Conservation (phyloP, 2,329 filamentous ascomycete genomes). For the Knufia fluminis region DNA sequence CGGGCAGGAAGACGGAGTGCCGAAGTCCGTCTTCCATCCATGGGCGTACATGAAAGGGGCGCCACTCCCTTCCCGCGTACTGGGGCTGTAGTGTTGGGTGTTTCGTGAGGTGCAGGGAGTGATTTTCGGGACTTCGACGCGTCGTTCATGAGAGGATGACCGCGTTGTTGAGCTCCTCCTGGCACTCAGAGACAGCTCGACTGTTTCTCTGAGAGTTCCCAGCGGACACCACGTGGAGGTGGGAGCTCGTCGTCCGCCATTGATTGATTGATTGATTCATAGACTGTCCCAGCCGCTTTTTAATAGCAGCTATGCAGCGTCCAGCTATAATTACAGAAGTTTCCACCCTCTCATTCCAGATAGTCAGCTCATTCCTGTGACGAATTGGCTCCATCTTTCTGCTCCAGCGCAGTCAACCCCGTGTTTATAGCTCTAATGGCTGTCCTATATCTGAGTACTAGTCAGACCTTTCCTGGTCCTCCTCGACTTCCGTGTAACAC, state of each 20-base stretch:
- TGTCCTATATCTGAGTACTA: neutral
- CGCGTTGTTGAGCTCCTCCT: neutral
- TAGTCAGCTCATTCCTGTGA: neutral
- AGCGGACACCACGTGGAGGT: no score
- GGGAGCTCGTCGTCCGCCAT: no score
- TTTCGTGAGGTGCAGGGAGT: neutral
- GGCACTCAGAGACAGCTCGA: neutral
- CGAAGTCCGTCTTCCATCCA: neutral
- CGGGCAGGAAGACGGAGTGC: neutral
- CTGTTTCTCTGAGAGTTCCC: neutral
- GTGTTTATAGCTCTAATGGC: neutral
- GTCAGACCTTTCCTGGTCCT: neutral
- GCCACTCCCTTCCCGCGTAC: neutral
- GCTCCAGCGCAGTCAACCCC: neutral
- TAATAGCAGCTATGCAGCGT: neutral
- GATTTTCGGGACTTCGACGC: neutral
- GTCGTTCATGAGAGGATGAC: neutral
- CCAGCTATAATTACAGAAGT: neutral
- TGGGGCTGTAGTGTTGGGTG: neutral
- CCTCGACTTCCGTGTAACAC: neutral
- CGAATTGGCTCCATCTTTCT: neutral
- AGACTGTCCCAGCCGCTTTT: neutral
- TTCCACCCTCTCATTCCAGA: neutral
- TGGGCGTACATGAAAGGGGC: neutral
- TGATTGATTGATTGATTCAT: conserved; percentile 4